A percentile compares a stretch with the other conserved stretches of the same genome.
These are phyloP conservation scores for Rhipidocladum racemiflorum DNA, from an alignment of 176 grass and related monocot species.

Conservation along the genomic window DNA sequence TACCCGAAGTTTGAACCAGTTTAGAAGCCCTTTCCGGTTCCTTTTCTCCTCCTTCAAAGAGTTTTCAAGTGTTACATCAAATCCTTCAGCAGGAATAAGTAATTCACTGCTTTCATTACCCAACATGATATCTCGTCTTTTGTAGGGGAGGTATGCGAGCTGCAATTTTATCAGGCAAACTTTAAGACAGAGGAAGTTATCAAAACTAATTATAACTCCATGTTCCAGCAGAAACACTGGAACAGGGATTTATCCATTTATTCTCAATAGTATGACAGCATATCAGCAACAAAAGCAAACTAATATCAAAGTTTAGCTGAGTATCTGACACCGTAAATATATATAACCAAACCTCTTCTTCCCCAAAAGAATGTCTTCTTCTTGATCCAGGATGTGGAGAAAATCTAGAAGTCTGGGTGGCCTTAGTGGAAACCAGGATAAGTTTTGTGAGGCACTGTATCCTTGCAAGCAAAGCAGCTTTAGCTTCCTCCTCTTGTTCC, in stretches of 20 bases:
- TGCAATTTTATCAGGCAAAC: slow-evolving; percentile 44
- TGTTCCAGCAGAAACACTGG: slow-evolving; percentile 14
- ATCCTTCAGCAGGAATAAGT: slow-evolving; percentile 73
- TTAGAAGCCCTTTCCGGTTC: slow-evolving; percentile 92
- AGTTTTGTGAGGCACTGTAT: slow-evolving; percentile 95
- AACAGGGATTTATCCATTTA: not conserved
- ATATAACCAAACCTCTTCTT: slow-evolving; percentile 80
- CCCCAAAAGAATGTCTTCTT: slow-evolving; percentile 96
- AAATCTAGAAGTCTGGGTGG: slow-evolving; percentile 67
- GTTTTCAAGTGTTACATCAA: slow-evolving; percentile 74
- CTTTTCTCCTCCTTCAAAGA: slow-evolving; percentile 87
- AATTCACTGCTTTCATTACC: slow-evolving; percentile 86
- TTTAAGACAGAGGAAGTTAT: slow-evolving; percentile 19
- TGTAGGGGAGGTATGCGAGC: slow-evolving; percentile 96
- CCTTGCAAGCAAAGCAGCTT: slow-evolving; percentile 92
- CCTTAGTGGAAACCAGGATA: slow-evolving; percentile 95
- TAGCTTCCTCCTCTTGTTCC: slow-evolving; percentile 99
- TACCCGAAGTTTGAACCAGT: slow-evolving; percentile 98
- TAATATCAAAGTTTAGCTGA: slow-evolving; percentile 6
- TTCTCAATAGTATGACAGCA: slow-evolving; percentile 21
- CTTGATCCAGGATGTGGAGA: slow-evolving; percentile 80
- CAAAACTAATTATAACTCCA: slow-evolving; percentile 20
- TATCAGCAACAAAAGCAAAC: slow-evolving; percentile 25
- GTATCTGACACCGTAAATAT: slow-evolving; percentile 16
- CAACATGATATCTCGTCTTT: slow-evolving; percentile 85